Evolutionary conservation across 306 rosid genomes (phyloP), one percentile per base, ranked within the genome.

Genomic region (Cucumis melo): DNA sequence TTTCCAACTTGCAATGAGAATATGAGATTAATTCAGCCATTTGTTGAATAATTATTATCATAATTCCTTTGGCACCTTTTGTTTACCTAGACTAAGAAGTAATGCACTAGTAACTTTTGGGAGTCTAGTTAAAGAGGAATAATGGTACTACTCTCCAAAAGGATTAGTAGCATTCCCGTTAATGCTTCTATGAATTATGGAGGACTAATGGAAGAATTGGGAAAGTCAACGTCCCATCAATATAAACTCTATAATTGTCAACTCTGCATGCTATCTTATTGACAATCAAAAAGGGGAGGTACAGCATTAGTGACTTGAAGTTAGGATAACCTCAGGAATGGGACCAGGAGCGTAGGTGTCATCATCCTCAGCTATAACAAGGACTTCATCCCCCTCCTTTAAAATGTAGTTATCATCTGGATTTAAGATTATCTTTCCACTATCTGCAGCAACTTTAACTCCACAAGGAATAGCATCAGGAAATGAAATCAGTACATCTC

Each of bases 381-480:
- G 97, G 80, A 93, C 80, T 87, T 93, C 98, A 84, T 93, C 98
- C 79, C 91, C 91, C 32, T 90, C 92, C 86, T 86, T 86, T 74
- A 93, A 78, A 75, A 91, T 85, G 83, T 91, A 93, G 76, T 59
- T 78, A 81, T 91, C 90, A 78, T 93, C 98, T 56, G 98, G 98
- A 83, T 93, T 93, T 75, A 93, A 78, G 67, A 85, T 64, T 84
- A 93, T 93, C 88, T 84, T 90, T 51, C 97, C 97, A 77, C 84
- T 84, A n/a, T 91, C 91, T 48, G 94, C 87, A 62, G 97, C 94
- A 60, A 93, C 89, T 89, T 93, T 93, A 79, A 93, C 70, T 82
- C 98, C 98, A 85, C 97, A 91, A 32, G 98, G 98, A 82, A 93
- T 81, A 71, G 98, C 97, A 81, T 93, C 97, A 44, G 98, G 96